phyloP scores from a whole-genome alignment of 192 early-diverging fungal species.

The Coemansia sp. region DNA sequence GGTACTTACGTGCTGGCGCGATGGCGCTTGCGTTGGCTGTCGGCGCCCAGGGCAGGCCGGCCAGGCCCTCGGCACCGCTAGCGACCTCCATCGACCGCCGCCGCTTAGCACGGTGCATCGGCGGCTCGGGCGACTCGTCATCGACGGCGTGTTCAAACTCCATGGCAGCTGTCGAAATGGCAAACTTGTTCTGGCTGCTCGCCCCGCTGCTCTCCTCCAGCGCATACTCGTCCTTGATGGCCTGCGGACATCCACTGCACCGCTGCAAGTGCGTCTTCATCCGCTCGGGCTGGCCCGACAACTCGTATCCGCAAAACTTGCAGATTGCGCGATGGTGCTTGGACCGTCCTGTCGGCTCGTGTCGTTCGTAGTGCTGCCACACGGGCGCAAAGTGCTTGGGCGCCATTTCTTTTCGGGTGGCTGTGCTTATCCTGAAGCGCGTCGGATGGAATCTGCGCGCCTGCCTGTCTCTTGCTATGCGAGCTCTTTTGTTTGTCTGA shows the following conservation, averaged over 20 bases:
- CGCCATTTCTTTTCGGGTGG: conserved; percentile 19
- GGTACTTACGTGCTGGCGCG: conserved; percentile 30
- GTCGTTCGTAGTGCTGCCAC: conserved; percentile 50
- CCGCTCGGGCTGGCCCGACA: conserved; percentile 48
- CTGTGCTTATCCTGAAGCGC: background rate
- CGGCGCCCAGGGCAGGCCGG: conserved; percentile 38
- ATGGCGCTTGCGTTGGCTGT: conserved; percentile 28
- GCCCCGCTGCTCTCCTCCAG: conserved; percentile 14
- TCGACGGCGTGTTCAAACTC: conserved; percentile 10
- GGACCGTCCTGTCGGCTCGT: conserved; percentile 48
- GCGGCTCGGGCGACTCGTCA: background rate
- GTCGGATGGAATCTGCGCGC: too few relatives aligned
- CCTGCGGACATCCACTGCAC: conserved; percentile 28
- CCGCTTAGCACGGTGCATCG: conserved; percentile 16
- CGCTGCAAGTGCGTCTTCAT: conserved; percentile 50
- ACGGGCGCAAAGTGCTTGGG: conserved; percentile 53
- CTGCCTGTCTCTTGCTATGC: too few relatives aligned
- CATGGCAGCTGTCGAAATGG: conserved; percentile 3
- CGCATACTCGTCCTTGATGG: conserved; percentile 38
- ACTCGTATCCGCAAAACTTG: conserved; percentile 46
- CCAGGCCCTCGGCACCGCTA: conserved; percentile 36
- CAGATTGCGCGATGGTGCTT: conserved; percentile 51
- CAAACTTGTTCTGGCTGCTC: conserved; percentile 9
- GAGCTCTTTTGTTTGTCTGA: too few relatives aligned
- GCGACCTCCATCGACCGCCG: conserved; percentile 25